Percentiles rank a stretch among this genome's conserved stretches.
phyloP scores from a whole-genome alignment of 2,329 filamentous ascomycete species.

The Talaromyces sp. region DNA sequence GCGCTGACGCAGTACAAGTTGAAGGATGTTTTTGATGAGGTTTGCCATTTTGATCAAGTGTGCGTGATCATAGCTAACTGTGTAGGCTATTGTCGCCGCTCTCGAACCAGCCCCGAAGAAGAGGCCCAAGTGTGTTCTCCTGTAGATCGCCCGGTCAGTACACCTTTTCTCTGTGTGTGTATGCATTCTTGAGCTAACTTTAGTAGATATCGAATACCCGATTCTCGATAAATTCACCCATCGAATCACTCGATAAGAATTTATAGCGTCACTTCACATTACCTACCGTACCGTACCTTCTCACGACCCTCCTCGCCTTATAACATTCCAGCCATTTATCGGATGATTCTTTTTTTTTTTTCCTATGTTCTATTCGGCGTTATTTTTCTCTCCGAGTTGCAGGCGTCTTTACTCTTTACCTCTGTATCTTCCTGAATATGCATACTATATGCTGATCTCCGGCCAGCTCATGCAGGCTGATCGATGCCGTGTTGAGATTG shows the following conservation, averaged over 20 bases:
- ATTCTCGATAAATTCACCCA: not conserved
- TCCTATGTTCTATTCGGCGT: not conserved
- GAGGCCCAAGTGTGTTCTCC: constrained; percentile 66
- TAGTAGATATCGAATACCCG: not conserved
- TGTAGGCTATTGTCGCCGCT: constrained; percentile 87
- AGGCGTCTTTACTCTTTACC: not conserved
- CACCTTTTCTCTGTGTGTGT: not conserved
- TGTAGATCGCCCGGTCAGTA: constrained; percentile 43
- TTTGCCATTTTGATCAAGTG: constrained; percentile 35
- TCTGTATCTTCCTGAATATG: not conserved
- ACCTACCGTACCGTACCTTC: not conserved
- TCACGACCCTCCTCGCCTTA: not conserved
- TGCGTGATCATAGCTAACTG: not conserved
- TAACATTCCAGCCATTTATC: not conserved
- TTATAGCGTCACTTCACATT: not conserved
- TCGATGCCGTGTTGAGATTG: not conserved
- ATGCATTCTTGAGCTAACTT: not conserved
- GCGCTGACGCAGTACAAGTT: constrained; percentile 96
- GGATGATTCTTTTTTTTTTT: constrained; percentile 2
- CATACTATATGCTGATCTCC: not conserved
- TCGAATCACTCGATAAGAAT: not conserved
- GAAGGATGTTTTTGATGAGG: constrained; percentile 99
- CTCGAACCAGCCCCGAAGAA: constrained; percentile 84
- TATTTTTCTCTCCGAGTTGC: not conserved
- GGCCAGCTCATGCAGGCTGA: not conserved